These are phyloP conservation scores for Phytophthora colocasiae DNA, from an alignment of 352 stramenopile genomes.

Conservation along the genomic window DNA sequence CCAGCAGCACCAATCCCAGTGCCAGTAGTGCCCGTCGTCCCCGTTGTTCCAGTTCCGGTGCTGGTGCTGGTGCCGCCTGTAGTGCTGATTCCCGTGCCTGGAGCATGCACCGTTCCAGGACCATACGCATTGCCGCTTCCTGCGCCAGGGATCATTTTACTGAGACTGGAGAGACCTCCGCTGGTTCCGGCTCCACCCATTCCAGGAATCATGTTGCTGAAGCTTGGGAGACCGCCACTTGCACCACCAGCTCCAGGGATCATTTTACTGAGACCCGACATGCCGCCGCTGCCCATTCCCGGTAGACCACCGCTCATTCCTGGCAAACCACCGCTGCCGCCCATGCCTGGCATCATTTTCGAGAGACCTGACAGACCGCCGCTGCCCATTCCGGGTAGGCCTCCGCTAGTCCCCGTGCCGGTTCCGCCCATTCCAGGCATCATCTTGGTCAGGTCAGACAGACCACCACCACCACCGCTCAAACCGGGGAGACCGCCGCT, in stretches of 20 bases:
- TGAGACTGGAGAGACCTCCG: conserved; percentile 9
- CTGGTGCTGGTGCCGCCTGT: not conserved
- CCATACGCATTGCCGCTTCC: conserved; percentile 4
- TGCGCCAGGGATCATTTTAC: conserved; percentile 14
- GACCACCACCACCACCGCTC: conserved; percentile 2
- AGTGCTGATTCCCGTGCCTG: not conserved
- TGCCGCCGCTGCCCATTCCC: not conserved
- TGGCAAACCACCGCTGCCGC: not conserved
- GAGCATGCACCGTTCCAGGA: conserved; percentile 9
- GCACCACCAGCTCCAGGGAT: not conserved
- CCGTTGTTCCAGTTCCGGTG: not conserved
- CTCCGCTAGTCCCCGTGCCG: not conserved
- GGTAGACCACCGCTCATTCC: conserved; percentile 4
- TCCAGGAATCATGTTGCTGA: conserved; percentile 7
- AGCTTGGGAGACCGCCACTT: not conserved
- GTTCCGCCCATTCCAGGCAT: conserved; percentile 2
- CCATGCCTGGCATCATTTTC: conserved; percentile 1
- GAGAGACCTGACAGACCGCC: not conserved
- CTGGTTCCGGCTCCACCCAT: conserved; percentile 1
- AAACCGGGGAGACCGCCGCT: not conserved
- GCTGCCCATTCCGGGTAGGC: not conserved
- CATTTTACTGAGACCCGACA: conserved; percentile 3
- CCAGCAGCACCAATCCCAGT: not conserved
- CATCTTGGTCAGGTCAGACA: not conserved
- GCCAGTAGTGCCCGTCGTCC: not conserved